A percentile compares a stretch with the other conserved stretches of the same genome.
phyloP scores from a whole-genome alignment of 2,329 filamentous ascomycete species.

The Aquanectria penicillioides region DNA sequence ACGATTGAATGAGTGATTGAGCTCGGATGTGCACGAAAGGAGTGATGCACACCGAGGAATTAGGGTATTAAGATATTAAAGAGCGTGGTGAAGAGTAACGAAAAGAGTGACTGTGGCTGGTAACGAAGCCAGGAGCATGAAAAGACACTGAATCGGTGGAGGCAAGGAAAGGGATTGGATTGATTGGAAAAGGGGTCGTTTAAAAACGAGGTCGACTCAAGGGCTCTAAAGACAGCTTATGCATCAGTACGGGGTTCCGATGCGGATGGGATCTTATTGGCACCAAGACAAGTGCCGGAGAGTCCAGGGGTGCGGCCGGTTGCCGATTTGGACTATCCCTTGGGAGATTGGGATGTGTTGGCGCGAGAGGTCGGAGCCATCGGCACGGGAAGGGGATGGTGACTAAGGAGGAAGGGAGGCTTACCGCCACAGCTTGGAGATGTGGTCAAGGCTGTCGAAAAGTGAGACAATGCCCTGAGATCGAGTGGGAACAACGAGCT shows the following conservation, averaged over 20 bases:
- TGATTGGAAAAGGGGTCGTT: slow-evolving; percentile 58
- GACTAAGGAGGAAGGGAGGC: slow-evolving; percentile 46
- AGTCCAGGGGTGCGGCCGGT: slow-evolving; percentile 18
- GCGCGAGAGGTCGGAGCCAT: slow-evolving; percentile 31
- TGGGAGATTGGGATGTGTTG: slow-evolving; percentile 40
- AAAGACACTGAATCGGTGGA: slow-evolving; percentile 44
- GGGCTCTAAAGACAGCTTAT: slow-evolving; percentile 50
- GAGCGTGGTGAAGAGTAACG: slow-evolving; percentile 62
- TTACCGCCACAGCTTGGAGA: slow-evolving; percentile 62
- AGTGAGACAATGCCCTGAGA: slow-evolving; percentile 59
- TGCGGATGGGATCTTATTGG: slow-evolving; percentile 33
- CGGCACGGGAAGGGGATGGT: slow-evolving; percentile 38
- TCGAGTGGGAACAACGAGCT: slow-evolving; percentile 69
- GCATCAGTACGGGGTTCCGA: slow-evolving; percentile 45
- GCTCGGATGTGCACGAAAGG: slow-evolving; percentile 31
- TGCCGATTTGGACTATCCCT: slow-evolving; percentile 38
- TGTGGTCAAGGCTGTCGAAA: slow-evolving; percentile 55
- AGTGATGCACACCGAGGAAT: slow-evolving; percentile 54
- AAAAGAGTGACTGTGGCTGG: slow-evolving; percentile 69
- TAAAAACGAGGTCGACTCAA: slow-evolving; percentile 58
- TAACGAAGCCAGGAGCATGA: slow-evolving; percentile 57
- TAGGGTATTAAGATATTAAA: slow-evolving; percentile 68
- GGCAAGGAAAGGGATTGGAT: slow-evolving; percentile 54
- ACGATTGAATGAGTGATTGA: slow-evolving; percentile 52
- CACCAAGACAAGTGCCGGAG: slow-evolving; percentile 30